Conservation (phyloP, 1,139 yeast species). For the Candida sanyaensis region DNA sequence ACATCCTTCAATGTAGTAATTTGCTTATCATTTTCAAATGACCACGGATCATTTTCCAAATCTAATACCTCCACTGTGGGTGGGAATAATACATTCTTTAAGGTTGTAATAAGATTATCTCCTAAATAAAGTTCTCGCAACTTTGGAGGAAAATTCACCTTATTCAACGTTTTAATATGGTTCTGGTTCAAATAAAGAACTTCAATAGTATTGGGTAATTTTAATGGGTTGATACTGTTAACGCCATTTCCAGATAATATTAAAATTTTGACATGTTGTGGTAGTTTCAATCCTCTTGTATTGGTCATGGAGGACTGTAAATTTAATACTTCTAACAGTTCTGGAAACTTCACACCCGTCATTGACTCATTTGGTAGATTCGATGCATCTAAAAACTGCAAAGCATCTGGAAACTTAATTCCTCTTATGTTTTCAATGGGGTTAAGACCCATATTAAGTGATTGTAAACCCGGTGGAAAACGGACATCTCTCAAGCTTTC, state of each 20-base stretch:
- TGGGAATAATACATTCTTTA: slow-evolving; percentile 48
- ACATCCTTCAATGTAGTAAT: slow-evolving; percentile 48
- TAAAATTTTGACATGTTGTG: slow-evolving; percentile 30
- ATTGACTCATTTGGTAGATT: slow-evolving; percentile 50
- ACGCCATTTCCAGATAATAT: slow-evolving; percentile 46
- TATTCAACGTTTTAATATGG: slow-evolving; percentile 48
- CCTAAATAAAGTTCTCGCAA: slow-evolving; percentile 43
- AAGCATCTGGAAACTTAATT: slow-evolving; percentile 40
- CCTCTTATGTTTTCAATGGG: slow-evolving; percentile 49
- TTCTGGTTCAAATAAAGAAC: slow-evolving; percentile 39
- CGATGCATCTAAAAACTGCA: slow-evolving; percentile 40
- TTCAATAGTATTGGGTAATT: slow-evolving; percentile 43
- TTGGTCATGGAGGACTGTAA: slow-evolving; percentile 50
- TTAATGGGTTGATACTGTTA: slow-evolving; percentile 48
- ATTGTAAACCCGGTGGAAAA: slow-evolving; percentile 35
- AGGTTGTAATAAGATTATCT: slow-evolving; percentile 45
- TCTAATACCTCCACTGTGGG: slow-evolving; percentile 39
- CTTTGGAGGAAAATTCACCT: slow-evolving; percentile 41
- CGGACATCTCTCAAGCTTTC: slow-evolving; percentile 41
- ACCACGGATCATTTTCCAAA: slow-evolving; percentile 45
- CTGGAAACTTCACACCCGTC: slow-evolving; percentile 52
- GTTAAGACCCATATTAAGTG: slow-evolving; percentile 37
- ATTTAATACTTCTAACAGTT: slow-evolving; percentile 36
- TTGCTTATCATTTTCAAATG: slow-evolving; percentile 40
- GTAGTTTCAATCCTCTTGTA: slow-evolving; percentile 47